Percentiles rank a stretch among this genome's conserved stretches.
These are phyloP conservation scores for Ascochyta fabae DNA, from an alignment of 2,329 filamentous ascomycete genomes.

Conservation along the genomic window DNA sequence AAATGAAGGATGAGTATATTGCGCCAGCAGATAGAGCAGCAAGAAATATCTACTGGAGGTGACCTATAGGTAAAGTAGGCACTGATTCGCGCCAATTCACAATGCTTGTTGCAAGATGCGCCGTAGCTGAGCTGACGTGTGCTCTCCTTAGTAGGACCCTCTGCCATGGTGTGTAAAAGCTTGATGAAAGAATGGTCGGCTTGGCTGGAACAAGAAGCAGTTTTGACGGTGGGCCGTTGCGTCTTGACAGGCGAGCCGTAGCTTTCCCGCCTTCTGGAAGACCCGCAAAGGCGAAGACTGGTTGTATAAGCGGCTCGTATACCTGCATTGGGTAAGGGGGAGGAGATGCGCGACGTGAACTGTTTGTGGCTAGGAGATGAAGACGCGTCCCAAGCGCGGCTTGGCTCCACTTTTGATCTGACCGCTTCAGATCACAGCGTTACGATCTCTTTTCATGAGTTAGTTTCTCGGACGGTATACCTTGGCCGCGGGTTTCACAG, in stretches of 20 bases:
- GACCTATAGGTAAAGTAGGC: neutral
- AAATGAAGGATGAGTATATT: neutral
- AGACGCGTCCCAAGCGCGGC: neutral
- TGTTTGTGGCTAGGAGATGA: neutral
- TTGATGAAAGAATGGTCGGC: slow-evolving; percentile 4
- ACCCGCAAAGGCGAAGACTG: neutral
- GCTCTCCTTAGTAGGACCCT: slow-evolving; percentile 3
- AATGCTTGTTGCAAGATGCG: neutral
- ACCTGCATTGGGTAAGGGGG: neutral
- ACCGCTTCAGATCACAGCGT: neutral
- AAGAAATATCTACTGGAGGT: neutral
- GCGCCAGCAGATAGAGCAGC: neutral
- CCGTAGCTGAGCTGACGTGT: slow-evolving; percentile 3
- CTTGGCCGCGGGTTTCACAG: too few relatives aligned
- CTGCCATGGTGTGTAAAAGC: neutral
- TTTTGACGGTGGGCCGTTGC: slow-evolving; percentile 18
- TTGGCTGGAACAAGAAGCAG: slow-evolving; percentile 26
- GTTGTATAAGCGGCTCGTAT: neutral
- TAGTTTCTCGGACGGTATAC: too few relatives aligned
- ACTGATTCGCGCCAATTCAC: neutral
- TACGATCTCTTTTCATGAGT: neutral
- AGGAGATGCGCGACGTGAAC: neutral
- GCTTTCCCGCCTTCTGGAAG: slow-evolving; percentile 1
- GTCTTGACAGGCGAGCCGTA: slow-evolving; percentile 12
- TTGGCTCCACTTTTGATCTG: neutral